Percentiles rank a stretch among this genome's conserved stretches.
Evolutionary conservation across 768 basidiomycete genomes (phyloP).

Genomic region (Mycena pura): DNA sequence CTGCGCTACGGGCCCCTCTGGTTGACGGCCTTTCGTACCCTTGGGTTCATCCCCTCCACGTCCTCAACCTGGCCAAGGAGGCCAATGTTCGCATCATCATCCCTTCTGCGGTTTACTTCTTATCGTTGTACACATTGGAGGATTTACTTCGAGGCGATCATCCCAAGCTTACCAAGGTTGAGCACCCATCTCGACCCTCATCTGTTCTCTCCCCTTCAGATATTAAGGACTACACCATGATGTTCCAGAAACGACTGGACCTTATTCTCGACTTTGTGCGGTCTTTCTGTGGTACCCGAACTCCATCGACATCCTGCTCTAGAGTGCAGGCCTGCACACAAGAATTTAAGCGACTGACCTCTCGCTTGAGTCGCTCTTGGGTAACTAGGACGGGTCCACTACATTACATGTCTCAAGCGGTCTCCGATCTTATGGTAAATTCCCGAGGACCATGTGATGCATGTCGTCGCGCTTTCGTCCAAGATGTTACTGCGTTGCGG

Average conservation of each 20-base stretch:
- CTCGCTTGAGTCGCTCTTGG: constrained; percentile 56
- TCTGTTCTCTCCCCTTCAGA: constrained; percentile 49
- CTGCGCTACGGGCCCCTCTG: constrained; percentile 49
- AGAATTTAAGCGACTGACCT: constrained; percentile 50
- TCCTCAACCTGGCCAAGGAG: constrained; percentile 62
- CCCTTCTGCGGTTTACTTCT: constrained; percentile 61
- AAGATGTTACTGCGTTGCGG: constrained; percentile 47
- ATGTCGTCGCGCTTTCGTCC: constrained; percentile 51
- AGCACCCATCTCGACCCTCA: constrained; percentile 58
- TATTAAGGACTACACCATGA: constrained; percentile 57
- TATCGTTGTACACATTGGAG: constrained; percentile 60
- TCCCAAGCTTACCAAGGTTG: constrained; percentile 55
- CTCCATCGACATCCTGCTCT: constrained; percentile 37
- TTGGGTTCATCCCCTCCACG: constrained; percentile 63
- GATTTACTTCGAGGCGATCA: constrained; percentile 58
- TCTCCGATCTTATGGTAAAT: constrained; percentile 46
- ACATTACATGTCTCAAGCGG: constrained; percentile 59
- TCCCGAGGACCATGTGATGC: constrained; percentile 38
- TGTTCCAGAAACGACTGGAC: constrained; percentile 63
- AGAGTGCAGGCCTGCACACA: constrained; percentile 42
- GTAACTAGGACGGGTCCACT: constrained; percentile 57
- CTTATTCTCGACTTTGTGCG: constrained; percentile 56
- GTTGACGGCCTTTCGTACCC: constrained; percentile 59
- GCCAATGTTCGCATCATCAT: constrained; percentile 52
- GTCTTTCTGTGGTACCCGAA: constrained; percentile 43